A percentile compares a stretch with the other conserved stretches of the same genome.
These are phyloP conservation scores for Gracilaria vermiculophylla DNA, from an alignment of 23 red algal genomes.

Conservation along the genomic window DNA sequence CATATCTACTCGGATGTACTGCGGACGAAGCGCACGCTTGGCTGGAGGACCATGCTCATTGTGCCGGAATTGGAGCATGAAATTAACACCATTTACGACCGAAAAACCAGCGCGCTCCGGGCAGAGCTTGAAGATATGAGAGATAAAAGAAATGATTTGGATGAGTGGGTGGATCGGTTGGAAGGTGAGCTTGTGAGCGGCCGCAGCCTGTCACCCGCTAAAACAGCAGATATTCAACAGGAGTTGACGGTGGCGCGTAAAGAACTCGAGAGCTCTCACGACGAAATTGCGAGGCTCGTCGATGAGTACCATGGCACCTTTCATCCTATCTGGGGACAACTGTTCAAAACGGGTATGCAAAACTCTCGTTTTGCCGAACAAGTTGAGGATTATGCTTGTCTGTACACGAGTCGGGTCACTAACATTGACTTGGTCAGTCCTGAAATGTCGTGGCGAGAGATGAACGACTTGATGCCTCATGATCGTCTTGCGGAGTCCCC, in stretches of 20 bases:
- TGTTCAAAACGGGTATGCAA: slow-evolving; percentile 98
- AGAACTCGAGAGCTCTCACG: slow-evolving; percentile 49
- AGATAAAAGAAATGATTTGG: slow-evolving; percentile 81
- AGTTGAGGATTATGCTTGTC: slow-evolving; percentile 97
- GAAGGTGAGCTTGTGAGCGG: slow-evolving; percentile 51
- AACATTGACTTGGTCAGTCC: slow-evolving; percentile 85
- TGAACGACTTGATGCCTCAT: slow-evolving; percentile 94
- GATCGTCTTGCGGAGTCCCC: slow-evolving; percentile 83
- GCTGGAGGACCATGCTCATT: slow-evolving; percentile 98
- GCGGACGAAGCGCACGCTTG: slow-evolving; percentile 91
- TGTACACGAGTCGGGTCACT: slow-evolving; percentile 91
- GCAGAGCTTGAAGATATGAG: slow-evolving; percentile 60
- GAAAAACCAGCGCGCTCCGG: slow-evolving; percentile 29
- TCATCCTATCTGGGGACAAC: slow-evolving; percentile 94
- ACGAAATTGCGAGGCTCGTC: slow-evolving; percentile 56
- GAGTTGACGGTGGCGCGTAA: slow-evolving; percentile 36
- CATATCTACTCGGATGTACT: slow-evolving; percentile 98
- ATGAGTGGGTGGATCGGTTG: slow-evolving; percentile 90
- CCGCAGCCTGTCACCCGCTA: not conserved
- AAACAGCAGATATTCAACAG: slow-evolving; percentile 23
- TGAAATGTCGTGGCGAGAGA: slow-evolving; percentile 86
- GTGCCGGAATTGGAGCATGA: slow-evolving; percentile 95
- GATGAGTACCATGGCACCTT: slow-evolving; percentile 84
- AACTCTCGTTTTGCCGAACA: slow-evolving; percentile 98
- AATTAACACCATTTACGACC: slow-evolving; percentile 80